Base-by-base conservation (phyloP, 2,329 filamentous ascomycete genomes). In the Geosmithia flava region DNA sequence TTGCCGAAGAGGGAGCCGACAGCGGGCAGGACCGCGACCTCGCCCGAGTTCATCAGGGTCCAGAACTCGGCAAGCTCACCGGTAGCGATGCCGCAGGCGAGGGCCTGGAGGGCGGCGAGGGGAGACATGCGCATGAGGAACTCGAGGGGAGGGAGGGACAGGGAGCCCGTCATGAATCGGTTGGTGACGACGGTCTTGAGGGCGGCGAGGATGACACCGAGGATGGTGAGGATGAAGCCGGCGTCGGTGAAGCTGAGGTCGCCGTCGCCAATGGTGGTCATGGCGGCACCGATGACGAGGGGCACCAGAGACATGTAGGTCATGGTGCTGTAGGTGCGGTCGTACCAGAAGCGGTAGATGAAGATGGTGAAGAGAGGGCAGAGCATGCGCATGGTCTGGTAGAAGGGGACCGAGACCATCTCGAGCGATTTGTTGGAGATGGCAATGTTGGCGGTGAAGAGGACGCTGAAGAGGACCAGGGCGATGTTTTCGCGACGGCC, bases 351-450 rank as follows among this genome's bases (percentile, higher is more conserved):
- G 47, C 75, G 73, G 66, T 78, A 80, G 58, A 82, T 78, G 52
- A 78, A 59, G 49, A 81, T 74, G 47, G 78, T 80, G 58, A 81
- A 78, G 55, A 81, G 70, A 27, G 79, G 78, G 51, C 71, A 76
- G 19, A 77, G 75, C 51, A 78, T 79, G 53, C 78, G 72, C 61
- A 81, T 73, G 50, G 80, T 77, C 59, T 82, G 78, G 60, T 81
- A 80, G 61, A 82, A 82, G 2, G 79, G 75, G n/a, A 82, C 75
- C 1, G 78, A 81, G 39, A 79, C 77, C 70, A 78, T 71, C 51
- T 66, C 67, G 39, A 81, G 67, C n/a, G 77, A 80, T 20, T 80
- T 68, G 61, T 81, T 81, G n/a, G 75, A 79, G 44, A 80, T 72
- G 50, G 78, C 78, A 54, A 81, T 80, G 61, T 81, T 81, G 58